These are phyloP conservation scores for Chaetomium tenue DNA, from an alignment of 495 filamentous ascomycete genomes.

Conservation along the genomic window DNA sequence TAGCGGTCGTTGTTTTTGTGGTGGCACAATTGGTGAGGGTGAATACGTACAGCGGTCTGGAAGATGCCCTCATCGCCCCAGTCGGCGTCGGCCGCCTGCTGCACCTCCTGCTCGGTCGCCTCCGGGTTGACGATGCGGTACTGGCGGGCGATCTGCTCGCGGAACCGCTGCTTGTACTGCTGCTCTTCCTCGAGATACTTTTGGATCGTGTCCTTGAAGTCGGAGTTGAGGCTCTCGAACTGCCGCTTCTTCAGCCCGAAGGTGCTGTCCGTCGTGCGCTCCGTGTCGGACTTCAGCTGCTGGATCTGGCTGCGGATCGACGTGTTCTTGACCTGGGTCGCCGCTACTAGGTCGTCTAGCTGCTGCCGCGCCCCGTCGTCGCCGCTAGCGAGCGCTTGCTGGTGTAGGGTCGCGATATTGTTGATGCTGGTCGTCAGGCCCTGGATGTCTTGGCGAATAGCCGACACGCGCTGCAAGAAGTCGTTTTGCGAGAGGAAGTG, in stretches of 20 bases:
- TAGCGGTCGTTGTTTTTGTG: constrained; percentile 15
- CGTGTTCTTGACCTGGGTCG: constrained; percentile 64
- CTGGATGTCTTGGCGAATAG: constrained; percentile 56
- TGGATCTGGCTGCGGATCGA: constrained; percentile 68
- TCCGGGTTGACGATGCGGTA: constrained; percentile 74
- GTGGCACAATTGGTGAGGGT: not conserved
- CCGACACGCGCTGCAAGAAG: constrained; percentile 60
- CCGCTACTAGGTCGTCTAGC: constrained; percentile 59
- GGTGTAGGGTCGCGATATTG: constrained; percentile 58
- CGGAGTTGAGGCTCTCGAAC: constrained; percentile 59
- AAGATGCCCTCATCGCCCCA: constrained; percentile 75
- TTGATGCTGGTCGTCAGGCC: constrained; percentile 54
- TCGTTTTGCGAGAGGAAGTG: constrained; percentile 52
- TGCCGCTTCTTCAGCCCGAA: constrained; percentile 60
- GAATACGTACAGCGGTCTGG: constrained; percentile 63
- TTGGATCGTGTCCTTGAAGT: constrained; percentile 62
- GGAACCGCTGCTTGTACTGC: constrained; percentile 61
- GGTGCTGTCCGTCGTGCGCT: constrained; percentile 53
- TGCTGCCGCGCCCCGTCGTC: constrained; percentile 49
- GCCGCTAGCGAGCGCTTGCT: constrained; percentile 55
- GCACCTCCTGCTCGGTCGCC: constrained; percentile 62
- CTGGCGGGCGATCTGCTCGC: constrained; percentile 69
- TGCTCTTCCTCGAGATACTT: constrained; percentile 64
- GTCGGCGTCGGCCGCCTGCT: constrained; percentile 61
- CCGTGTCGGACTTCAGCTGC: constrained; percentile 60